These are phyloP conservation scores for Plasmodium adleri DNA, from an alignment of 169 alveolate species.

Conservation along the genomic window DNA sequence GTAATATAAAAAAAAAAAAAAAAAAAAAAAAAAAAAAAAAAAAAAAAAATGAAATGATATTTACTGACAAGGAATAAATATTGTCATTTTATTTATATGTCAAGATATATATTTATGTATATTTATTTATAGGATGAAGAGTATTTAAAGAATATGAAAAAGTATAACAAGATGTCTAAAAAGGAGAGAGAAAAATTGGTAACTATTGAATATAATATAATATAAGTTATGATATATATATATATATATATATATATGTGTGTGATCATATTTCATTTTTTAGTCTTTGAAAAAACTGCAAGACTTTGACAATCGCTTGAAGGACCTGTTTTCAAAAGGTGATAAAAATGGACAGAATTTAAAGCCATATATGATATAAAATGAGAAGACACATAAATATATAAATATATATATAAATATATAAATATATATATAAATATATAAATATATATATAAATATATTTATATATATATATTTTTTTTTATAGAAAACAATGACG, in stretches of 20 bases:
- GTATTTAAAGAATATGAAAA: conserved; percentile 36
- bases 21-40: too few relatives aligned
- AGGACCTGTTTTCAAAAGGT: conserved; percentile 32
- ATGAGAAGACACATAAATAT: not conserved
- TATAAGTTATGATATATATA: not conserved
- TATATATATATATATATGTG: not conserved
- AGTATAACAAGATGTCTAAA: conserved; percentile 58
- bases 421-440: not conserved
- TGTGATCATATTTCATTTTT: not conserved
- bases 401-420: not conserved
- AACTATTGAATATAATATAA: not conserved
- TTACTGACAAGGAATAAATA: not conserved
- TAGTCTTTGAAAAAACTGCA: conserved; percentile 48
- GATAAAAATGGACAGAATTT: not conserved
- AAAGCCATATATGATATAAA: too few relatives aligned
- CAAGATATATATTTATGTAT: not conserved
- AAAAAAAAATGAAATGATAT: too few relatives aligned
- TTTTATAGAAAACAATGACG: conserved; percentile 1
- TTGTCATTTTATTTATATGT: not conserved
- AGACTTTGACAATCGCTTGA: conserved; percentile 59
- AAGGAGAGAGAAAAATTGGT: conserved; percentile 64
- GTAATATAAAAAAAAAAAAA: conserved; percentile 1
- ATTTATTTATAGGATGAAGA: conserved; percentile 36
- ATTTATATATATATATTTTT: not conserved
- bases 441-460: too few relatives aligned